Evolutionary conservation across 768 basidiomycete genomes (phyloP).

Genomic region (Calocybe cyanea): DNA sequence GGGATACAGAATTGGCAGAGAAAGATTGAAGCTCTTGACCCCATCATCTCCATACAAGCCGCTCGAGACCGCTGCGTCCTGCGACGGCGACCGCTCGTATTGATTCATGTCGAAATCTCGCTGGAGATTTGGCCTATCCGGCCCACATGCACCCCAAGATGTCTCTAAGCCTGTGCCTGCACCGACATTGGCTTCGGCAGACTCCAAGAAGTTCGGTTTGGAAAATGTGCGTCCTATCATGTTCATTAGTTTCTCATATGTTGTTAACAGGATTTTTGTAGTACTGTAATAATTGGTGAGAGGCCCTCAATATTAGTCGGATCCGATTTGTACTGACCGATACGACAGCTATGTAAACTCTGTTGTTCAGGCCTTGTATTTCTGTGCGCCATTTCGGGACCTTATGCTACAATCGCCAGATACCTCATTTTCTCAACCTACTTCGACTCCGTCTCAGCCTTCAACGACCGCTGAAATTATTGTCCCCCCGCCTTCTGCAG

Average conservation of each 20-base stretch:
- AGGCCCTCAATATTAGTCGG: not conserved
- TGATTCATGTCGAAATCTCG: slow-evolving; percentile 11
- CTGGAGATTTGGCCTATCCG: slow-evolving; percentile 12
- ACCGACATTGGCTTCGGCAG: slow-evolving; percentile 48
- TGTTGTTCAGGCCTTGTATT: slow-evolving; percentile 96
- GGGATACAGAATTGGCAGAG: slow-evolving; percentile 5
- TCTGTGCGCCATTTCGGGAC: slow-evolving; percentile 89
- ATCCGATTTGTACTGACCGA: slow-evolving; percentile 14
- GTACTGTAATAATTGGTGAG: slow-evolving; percentile 97
- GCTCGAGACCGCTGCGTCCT: slow-evolving; percentile 5
- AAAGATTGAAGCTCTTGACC: slow-evolving; percentile 13
- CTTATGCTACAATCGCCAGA: slow-evolving; percentile 74
- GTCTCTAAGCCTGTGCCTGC: slow-evolving; percentile 29
- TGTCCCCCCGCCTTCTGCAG: slow-evolving; percentile 22
- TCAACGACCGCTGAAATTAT: slow-evolving; percentile 24
- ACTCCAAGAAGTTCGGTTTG: slow-evolving; percentile 86
- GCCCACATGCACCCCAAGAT: slow-evolving; percentile 15
- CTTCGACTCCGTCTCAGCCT: slow-evolving; percentile 19
- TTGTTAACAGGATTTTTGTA: slow-evolving; percentile 26
- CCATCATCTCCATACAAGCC: slow-evolving; percentile 3
- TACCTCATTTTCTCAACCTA: slow-evolving; percentile 35
- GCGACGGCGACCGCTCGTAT: slow-evolving; percentile 10
- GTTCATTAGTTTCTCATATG: not conserved
- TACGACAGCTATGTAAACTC: slow-evolving; percentile 89
- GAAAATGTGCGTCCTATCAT: slow-evolving; percentile 74